Base-by-base conservation (phyloP, 1,284 basidiomycete genomes). In the Ceratobasidium papillatum region DNA sequence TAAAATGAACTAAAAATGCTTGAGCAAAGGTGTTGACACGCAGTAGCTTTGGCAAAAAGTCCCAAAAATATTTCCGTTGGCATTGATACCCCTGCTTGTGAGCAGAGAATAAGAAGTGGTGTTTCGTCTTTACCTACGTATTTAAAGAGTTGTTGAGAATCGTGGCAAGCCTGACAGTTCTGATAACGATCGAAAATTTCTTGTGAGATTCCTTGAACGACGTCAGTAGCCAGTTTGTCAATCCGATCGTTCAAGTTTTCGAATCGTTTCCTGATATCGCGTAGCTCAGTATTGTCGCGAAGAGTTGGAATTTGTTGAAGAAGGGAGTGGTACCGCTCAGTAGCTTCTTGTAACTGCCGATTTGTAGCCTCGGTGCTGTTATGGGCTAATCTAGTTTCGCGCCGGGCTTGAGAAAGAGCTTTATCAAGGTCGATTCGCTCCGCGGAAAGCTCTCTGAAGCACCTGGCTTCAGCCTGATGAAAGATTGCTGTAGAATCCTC, bases 261-360 rank as follows among this genome's bases (percentile, higher is more conserved):
- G 19, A 61, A 61, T 22, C 22, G 34, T n/a, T 61, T 32, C 4
- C 36, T 22, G 8, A 61, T 22, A 17, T 41, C 58, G 34, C 58
- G 36, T 11, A 38, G 34, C 58, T 61, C 58, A n/a, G 34, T 61
- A 36, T 61, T 61, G 58, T 61, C 58, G 7, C 58, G 34, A 14
- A 61, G 19, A 38, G 36, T 61, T 11, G 41, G 34, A 19, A 38
- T 32, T 9, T 41, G 58, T n/a, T n/a, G n/a, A 38, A 61, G 58
- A 11, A 61, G 34, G 4, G 58, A 61, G n/a, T 61, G 36, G n/a
- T 61, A 32, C 19, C 32, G 32, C 17, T 11, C 9, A n/a, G 34
- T 41, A 19, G 32, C 19, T 5, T 38, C 36, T 2, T 61, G 34
- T 11, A 61, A 36, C 34, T 27, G 19, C 12, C n/a, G 9, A 22